phyloP scores from a whole-genome alignment of 106 monocot genomes.

The Dendrobium chrysotoxum region DNA sequence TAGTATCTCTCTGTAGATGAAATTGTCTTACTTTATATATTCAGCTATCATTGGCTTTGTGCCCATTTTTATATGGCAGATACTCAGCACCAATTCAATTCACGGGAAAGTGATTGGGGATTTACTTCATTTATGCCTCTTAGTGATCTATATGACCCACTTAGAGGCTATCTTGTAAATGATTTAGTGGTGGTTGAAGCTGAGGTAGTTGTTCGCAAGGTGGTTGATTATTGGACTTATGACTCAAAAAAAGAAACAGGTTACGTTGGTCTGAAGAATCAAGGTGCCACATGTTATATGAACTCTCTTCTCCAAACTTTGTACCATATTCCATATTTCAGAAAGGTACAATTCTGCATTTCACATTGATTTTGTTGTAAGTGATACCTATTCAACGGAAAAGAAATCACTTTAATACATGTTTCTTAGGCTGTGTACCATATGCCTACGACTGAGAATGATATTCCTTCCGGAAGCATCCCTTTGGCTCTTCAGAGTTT shows the following conservation, averaged over 20 bases:
- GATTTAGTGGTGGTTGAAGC: slow-evolving; percentile 54
- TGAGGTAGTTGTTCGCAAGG: slow-evolving; percentile 50
- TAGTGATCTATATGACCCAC: slow-evolving; percentile 54
- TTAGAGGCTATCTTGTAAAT: slow-evolving; percentile 47
- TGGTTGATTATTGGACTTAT: slow-evolving; percentile 57
- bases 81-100: slow-evolving; percentile 64
- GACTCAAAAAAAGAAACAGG: slow-evolving; percentile 72
- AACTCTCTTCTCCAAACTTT: slow-evolving; percentile 65
- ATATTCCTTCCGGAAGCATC: slow-evolving; percentile 37
- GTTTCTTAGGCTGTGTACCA: slow-evolving; percentile 35
- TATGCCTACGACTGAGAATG: slow-evolving; percentile 47
- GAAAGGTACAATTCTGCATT: slow-evolving; percentile 35
- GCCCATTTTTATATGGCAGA: slow-evolving; percentile 19
- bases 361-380: neutral
- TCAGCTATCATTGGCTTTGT: neutral
- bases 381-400: neutral
- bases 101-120: slow-evolving; percentile 70
- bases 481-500: slow-evolving; percentile 40
- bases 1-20: neutral
- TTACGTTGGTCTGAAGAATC: slow-evolving; percentile 72
- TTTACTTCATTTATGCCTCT: slow-evolving; percentile 74
- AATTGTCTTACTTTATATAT: neutral
- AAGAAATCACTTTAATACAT: neutral
- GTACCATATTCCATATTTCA: slow-evolving; percentile 68
- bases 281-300: slow-evolving; percentile 78